Percentiles rank a stretch among this genome's conserved stretches.
Conservation (phyloP, 192 early-diverging fungal species). For the Glomus cerebriforme region DNA sequence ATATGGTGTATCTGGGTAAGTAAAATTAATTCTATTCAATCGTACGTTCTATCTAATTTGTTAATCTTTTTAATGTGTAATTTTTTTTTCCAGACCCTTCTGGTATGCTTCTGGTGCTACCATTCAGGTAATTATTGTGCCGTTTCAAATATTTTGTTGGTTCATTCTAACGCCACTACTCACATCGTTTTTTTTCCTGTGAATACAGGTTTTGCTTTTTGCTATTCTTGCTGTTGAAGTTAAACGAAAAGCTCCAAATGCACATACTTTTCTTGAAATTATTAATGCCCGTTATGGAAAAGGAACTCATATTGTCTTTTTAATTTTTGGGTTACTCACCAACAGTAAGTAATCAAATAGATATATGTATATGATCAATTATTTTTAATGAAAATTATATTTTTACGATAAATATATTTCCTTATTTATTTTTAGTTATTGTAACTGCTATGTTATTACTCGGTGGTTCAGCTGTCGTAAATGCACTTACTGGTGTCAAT, state of each 20-base stretch:
- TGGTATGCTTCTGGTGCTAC: conserved; percentile 73
- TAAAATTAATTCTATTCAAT: too few species aligned
- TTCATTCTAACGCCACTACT: too few species aligned
- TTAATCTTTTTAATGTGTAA: neutral
- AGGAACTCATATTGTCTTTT: conserved; percentile 59
- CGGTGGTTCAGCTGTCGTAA: conserved; percentile 71
- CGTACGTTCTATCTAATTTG: neutral
- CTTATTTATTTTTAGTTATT: conserved; percentile 41
- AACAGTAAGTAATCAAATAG: conserved; percentile 39
- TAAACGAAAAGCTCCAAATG: conserved; percentile 72
- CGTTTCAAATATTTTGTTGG: neutral
- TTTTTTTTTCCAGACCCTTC: conserved; percentile 42
- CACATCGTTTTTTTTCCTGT: too few species aligned
- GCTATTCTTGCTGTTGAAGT: conserved; percentile 75
- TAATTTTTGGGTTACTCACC: conserved; percentile 54
- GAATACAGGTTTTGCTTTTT: conserved; percentile 59
- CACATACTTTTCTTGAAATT: conserved; percentile 75
- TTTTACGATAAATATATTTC: neutral
- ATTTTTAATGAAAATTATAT: neutral
- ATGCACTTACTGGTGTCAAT: conserved; percentile 66
- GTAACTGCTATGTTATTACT: conserved; percentile 76
- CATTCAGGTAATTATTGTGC: conserved; percentile 50
- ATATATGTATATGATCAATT: neutral
- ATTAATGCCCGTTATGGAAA: conserved; percentile 67
- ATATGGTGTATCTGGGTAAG: conserved; percentile 59